A percentile compares a stretch with the other conserved stretches of the same genome.
Conservation (phyloP, 2,329 filamentous ascomycete species). For the Penicillium sp. region DNA sequence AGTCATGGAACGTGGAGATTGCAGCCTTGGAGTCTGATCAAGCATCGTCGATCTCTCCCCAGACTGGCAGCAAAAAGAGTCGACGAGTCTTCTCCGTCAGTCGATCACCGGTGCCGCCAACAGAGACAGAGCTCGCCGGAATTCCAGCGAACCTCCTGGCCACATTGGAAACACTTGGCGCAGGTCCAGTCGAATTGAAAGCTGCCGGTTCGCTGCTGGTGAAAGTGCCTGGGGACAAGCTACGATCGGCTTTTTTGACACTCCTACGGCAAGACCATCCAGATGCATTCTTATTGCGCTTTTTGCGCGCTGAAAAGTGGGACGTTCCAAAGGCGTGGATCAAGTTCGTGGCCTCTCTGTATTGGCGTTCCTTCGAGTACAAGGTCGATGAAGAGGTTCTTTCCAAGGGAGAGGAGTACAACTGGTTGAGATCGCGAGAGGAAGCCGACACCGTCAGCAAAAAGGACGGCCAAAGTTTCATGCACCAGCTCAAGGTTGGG, state of each 20-base stretch:
- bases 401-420: conserved; percentile 30
- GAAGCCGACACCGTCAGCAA: conserved; percentile 19
- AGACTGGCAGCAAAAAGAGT: not conserved
- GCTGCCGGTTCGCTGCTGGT: conserved; percentile 16
- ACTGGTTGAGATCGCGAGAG: conserved; percentile 15
- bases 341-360: conserved; percentile 36
- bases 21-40: conserved; percentile 2
- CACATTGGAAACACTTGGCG: conserved; percentile 8
- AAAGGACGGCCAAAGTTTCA: conserved; percentile 26
- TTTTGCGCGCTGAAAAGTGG: conserved; percentile 38
- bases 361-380: conserved; percentile 34
- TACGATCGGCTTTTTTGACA: conserved; percentile 19
- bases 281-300: conserved; percentile 37
- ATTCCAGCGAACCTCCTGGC: conserved; percentile 12
- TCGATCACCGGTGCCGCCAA: conserved; percentile 6
- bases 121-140: conserved; percentile 7
- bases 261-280: conserved; percentile 32
- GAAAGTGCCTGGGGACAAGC: conserved; percentile 20
- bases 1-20: conserved; percentile 13
- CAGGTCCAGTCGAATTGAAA: conserved; percentile 10
- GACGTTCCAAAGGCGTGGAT: conserved; percentile 35
- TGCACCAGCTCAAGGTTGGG: conserved; percentile 35
- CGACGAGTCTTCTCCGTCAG: conserved; percentile 14
- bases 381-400: conserved; percentile 31
- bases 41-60: not conserved